Evolutionary conservation across 2,329 filamentous ascomycete genomes (phyloP).

Genomic region (Biscogniauxia marginata): DNA sequence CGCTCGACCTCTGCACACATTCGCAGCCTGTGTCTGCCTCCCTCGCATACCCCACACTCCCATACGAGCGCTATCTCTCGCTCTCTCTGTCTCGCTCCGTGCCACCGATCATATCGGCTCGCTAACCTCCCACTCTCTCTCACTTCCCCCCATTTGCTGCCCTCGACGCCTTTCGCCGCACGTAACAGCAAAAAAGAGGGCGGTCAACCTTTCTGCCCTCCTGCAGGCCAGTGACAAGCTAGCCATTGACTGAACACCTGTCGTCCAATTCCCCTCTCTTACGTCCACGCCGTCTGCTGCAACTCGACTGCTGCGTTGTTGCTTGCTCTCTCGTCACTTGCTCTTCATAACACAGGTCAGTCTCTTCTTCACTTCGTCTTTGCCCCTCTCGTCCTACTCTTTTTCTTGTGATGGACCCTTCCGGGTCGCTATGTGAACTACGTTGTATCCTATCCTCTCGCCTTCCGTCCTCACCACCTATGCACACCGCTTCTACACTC

Average conservation of each 20-base stretch:
- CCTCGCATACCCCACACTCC: constrained; percentile 21
- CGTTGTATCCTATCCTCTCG: constrained; percentile 34
- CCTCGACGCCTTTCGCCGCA: constrained; percentile 30
- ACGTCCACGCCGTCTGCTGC: constrained; percentile 34
- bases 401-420: constrained; percentile 36
- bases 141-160: constrained; percentile 33
- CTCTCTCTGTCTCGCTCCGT: constrained; percentile 19
- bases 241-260: constrained; percentile 31
- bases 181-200: constrained; percentile 22
- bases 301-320: constrained; percentile 31
- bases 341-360: constrained; percentile 37
- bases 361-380: constrained; percentile 26
- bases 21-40: neutral
- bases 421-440: constrained; percentile 34
- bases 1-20: neutral
- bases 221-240: constrained; percentile 30
- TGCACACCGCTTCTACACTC: constrained; percentile 26
- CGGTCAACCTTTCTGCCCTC: constrained; percentile 28
- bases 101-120: constrained; percentile 33
- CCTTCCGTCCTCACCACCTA: constrained; percentile 24
- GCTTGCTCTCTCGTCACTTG: constrained; percentile 24
- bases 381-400: constrained; percentile 19
- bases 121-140: constrained; percentile 21
- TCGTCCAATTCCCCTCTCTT: constrained; percentile 30
- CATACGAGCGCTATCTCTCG: constrained; percentile 15